Conservation (phyloP, 1,139 yeast genomes). For the Kluyveromyces sp. region DNA sequence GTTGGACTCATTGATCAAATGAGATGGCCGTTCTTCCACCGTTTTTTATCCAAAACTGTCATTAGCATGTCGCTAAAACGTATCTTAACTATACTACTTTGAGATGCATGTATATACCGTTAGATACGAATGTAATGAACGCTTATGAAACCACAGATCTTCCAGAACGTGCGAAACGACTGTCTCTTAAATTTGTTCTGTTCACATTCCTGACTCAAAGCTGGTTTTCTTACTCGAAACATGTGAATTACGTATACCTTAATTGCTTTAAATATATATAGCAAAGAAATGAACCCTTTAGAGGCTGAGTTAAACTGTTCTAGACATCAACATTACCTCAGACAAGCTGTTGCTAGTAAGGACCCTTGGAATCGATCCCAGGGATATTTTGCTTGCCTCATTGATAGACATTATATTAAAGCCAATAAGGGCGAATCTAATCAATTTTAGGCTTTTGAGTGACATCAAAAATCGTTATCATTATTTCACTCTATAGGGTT, state of each 20-base stretch:
- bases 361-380: no score
- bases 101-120: not conserved
- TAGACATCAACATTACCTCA: no score
- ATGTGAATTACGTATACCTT: not conserved
- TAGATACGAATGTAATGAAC: not conserved
- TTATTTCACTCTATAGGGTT: not conserved
- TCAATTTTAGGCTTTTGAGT: not conserved
- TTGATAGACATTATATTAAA: no score
- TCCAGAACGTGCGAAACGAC: no score
- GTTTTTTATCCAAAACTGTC: not conserved
- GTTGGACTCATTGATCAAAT: constrained; percentile 34
- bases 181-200: no score
- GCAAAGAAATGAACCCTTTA: not conserved
- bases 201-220: no score
- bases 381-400: no score
- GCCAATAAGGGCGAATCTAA: not conserved
- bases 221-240: not conserved
- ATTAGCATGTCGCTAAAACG: no score
- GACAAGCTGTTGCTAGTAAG: no score
- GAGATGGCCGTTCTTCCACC: no score
- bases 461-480: not conserved
- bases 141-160: no score
- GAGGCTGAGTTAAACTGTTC: not conserved
- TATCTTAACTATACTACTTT: no score
- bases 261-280: not conserved